Conservation (phyloP, 2,329 filamentous ascomycete genomes). For the Pyrenophora graminea region DNA sequence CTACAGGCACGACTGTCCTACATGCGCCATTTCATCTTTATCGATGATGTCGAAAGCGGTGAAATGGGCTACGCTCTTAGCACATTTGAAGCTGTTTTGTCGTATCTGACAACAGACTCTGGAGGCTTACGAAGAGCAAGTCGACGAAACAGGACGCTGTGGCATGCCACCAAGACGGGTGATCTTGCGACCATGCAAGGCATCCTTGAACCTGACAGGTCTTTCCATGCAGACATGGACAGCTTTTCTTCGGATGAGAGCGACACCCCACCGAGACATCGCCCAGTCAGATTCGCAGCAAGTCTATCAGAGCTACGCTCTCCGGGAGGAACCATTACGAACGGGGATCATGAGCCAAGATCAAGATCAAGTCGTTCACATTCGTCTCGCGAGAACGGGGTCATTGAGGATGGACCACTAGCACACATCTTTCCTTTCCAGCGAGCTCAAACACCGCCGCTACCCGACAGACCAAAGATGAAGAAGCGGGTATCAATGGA, state of each 20-base stretch:
- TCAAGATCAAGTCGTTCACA: constrained; percentile 24
- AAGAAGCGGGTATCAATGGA: constrained; percentile 87
- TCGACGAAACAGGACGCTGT: constrained; percentile 80
- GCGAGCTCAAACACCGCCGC: constrained; percentile 57
- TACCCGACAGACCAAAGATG: constrained; percentile 56
- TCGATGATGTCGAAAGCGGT: constrained; percentile 94
- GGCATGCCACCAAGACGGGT: constrained; percentile 82
- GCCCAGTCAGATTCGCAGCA: constrained; percentile 40
- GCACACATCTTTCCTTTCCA: constrained; percentile 94
- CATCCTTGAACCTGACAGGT: constrained; percentile 73
- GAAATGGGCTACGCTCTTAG: constrained; percentile 96
- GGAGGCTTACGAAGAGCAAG: constrained; percentile 81
- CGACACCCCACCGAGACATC: constrained; percentile 24
- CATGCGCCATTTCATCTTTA: constrained; percentile 96
- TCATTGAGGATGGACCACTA: constrained; percentile 53
- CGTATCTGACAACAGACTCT: constrained; percentile 84
- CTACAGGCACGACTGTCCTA: constrained; percentile 89
- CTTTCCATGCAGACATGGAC: constrained; percentile 41
- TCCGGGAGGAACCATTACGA: constrained; percentile 34
- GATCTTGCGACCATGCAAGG: constrained; percentile 73
- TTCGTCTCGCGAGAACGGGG: constrained; percentile 23
- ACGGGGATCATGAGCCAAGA: constrained; percentile 34
- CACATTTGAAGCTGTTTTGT: constrained; percentile 91
- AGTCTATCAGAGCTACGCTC: constrained; percentile 36
- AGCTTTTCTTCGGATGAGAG: constrained; percentile 38